Base-by-base conservation (phyloP, 768 basidiomycete genomes). In the Porpolomopsis calyptriformis region DNA sequence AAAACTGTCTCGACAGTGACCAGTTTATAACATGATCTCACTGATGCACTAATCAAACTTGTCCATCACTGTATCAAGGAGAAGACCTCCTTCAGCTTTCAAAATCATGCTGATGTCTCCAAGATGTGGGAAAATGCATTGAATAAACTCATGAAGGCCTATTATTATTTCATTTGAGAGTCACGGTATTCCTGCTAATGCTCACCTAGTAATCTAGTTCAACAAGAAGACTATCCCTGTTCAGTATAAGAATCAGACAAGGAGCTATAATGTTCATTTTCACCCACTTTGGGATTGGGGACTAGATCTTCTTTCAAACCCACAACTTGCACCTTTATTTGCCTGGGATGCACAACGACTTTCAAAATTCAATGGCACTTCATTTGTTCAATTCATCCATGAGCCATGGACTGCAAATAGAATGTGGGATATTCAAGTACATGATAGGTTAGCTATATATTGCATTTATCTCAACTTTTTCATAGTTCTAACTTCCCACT, bases 391-490 rank as follows among this genome's bases (percentile, higher is more conserved):
- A 0, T 60, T 70, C 40, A 48, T 59, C 31, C 49, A 64, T 40
- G 64, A 72, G 41, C 68, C 68, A 2, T 65, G 62, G 60, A 68
- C 66, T 5, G 68, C 57, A 3, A 48, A 66, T 43, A 23, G 27
- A 1, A 68, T 60, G 52, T 70, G 66, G 65, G 49, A 66, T 6
- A 50, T 64, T 11, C 65, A 70, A 56, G 69, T 70, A 51, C 23
- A 50, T 12, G 40, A 26, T 12, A 31, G 16, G 29, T 51, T 19
- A 39, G 24, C 27, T 24, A 18, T 46, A 6, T 40, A 16, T 9
- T 33, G 36, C 26, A 35, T 29, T 39, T 40, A n/a, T 26, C 40
- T 36, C 16, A 36, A n/a, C 12, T 39, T 39, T 49, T 39, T 52
- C 44, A 16, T 50, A 55, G 52, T 43, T 38, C 10, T 3, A 48